A percentile compares a stretch with the other conserved stretches of the same genome.
phyloP scores from a whole-genome alignment of 495 filamentous ascomycete species.

The Copromyces sp. region DNA sequence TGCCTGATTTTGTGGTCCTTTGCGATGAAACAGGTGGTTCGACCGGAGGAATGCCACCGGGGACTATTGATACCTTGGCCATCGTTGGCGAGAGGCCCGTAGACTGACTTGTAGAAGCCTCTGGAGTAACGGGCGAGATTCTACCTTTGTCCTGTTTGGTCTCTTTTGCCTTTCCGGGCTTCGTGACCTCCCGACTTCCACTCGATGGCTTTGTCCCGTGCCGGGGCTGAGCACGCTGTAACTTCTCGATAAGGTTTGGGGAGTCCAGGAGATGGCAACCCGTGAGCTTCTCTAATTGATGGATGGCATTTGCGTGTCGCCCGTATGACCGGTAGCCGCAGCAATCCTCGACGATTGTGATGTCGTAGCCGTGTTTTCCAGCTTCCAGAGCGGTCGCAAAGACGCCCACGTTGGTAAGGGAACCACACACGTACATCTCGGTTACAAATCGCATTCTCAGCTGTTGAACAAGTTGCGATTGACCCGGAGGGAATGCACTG shows the following conservation, averaged over 20 bases:
- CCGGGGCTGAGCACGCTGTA: slow-evolving; percentile 8
- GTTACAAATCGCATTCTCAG: slow-evolving; percentile 70
- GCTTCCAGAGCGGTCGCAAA: slow-evolving; percentile 91
- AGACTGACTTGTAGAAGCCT: slow-evolving; percentile 1
- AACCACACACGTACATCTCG: slow-evolving; percentile 84
- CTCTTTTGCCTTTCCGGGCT: neutral
- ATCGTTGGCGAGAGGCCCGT: slow-evolving; percentile 23
- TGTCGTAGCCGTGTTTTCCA: slow-evolving; percentile 71
- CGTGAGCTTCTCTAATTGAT: slow-evolving; percentile 63
- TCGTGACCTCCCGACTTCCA: neutral
- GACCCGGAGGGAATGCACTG: slow-evolving; percentile 56
- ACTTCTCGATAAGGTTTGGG: slow-evolving; percentile 42
- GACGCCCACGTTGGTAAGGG: slow-evolving; percentile 79
- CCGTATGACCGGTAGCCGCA: slow-evolving; percentile 67
- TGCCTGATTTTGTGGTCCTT: slow-evolving; percentile 1
- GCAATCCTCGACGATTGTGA: slow-evolving; percentile 83
- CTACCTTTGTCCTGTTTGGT: neutral
- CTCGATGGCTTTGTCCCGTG: neutral
- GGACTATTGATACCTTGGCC: slow-evolving; percentile 15
- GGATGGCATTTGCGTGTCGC: slow-evolving; percentile 66
- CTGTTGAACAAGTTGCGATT: slow-evolving; percentile 54
- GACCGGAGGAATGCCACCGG: neutral
- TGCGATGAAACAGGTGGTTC: neutral
- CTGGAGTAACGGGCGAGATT: neutral
- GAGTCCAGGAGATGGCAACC: slow-evolving; percentile 57